Evolutionary conservation across 2,329 filamentous ascomycete species (phyloP).

Genomic region (Aureobasidium subglaciale): DNA sequence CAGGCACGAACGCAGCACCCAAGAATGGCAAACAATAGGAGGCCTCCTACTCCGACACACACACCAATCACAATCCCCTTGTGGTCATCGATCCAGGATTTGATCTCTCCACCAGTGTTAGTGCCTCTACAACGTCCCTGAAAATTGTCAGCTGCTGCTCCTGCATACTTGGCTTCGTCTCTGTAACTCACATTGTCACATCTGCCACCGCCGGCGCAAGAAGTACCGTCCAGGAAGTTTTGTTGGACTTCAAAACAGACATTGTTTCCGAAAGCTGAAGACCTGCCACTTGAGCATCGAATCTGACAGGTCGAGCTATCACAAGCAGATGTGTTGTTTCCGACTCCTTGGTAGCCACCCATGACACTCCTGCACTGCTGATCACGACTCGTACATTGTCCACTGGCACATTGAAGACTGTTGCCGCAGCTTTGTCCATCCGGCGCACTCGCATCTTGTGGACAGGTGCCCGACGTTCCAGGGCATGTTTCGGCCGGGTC

Average conservation of each 20-base stretch:
- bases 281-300: constrained; percentile 55
- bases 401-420: constrained; percentile 72
- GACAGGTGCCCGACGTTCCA: constrained; percentile 66
- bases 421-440: constrained; percentile 68
- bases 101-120: constrained; percentile 62
- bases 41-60: constrained; percentile 60
- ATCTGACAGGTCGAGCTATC: constrained; percentile 65
- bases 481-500: constrained; percentile 80
- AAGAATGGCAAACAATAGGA: constrained; percentile 62
- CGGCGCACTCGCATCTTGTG: constrained; percentile 58
- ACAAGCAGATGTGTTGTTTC: constrained; percentile 76
- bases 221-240: constrained; percentile 88
- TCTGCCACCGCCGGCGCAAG: constrained; percentile 69
- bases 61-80: constrained; percentile 78
- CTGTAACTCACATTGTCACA: constrained; percentile 57
- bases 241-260: constrained; percentile 73
- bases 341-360: constrained; percentile 58
- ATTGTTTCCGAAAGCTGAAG: constrained; percentile 55
- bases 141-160: constrained; percentile 1
- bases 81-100: constrained; percentile 68
- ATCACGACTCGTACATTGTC: constrained; percentile 89
- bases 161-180: neutral
- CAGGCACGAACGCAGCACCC: constrained; percentile 56
- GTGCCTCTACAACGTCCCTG: constrained; percentile 67
- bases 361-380: constrained; percentile 81